Evolutionary conservation across 2,329 filamentous ascomycete genomes (phyloP).

Genomic region (Bipolaris bicolor): DNA sequence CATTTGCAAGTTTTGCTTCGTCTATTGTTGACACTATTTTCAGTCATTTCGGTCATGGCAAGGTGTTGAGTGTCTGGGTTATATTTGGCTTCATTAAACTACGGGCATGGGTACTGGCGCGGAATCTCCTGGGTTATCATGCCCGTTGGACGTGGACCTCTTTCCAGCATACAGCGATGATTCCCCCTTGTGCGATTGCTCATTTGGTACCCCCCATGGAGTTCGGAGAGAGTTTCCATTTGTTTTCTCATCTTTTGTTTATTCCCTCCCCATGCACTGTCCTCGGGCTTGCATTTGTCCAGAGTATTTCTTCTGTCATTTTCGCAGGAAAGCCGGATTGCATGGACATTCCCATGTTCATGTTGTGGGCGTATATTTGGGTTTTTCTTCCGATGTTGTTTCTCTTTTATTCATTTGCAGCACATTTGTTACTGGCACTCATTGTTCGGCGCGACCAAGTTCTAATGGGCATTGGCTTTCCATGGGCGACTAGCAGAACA

Average conservation of each 20-base stretch:
- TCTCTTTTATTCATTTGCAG: neutral
- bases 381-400: constrained; percentile 6
- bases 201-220: constrained; percentile 36
- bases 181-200: constrained; percentile 52
- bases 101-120: constrained; percentile 51
- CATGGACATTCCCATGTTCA: constrained; percentile 18
- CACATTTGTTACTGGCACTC: constrained; percentile 18
- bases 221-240: constrained; percentile 27
- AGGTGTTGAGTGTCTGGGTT: constrained; percentile 48
- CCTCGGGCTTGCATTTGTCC: constrained; percentile 9
- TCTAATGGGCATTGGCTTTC: constrained; percentile 35
- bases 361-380: constrained; percentile 15
- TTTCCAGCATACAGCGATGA: constrained; percentile 54
- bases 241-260: constrained; percentile 8
- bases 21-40: constrained; percentile 47
- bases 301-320: constrained; percentile 18
- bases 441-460: constrained; percentile 39
- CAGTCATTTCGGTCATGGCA: constrained; percentile 52
- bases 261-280: constrained; percentile 10
- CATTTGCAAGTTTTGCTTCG: constrained; percentile 39
- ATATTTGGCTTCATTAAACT: constrained; percentile 40
- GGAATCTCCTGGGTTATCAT: constrained; percentile 41
- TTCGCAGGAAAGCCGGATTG: constrained; percentile 26
- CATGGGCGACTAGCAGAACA: constrained; percentile 31
- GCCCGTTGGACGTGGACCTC: constrained; percentile 46